Evolutionary conservation across 2,329 filamentous ascomycete genomes (phyloP), one percentile per base, ranked within the genome.

Genomic region (Aureobasidium sp.): DNA sequence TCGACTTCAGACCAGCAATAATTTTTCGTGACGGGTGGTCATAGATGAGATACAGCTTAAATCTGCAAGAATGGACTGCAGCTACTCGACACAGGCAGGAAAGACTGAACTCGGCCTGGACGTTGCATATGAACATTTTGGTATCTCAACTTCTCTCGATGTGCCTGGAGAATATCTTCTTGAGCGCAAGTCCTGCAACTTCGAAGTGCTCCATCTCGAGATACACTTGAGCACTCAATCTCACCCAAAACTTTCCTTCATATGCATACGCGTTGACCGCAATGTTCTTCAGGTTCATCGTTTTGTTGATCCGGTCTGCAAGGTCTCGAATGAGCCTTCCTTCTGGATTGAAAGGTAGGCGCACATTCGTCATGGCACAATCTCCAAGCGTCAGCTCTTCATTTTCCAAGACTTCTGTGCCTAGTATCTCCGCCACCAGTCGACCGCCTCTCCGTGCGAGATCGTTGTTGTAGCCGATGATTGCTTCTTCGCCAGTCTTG

Each of bases 151-250:
- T 21, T 1, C 21, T 21, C 21, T 21, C 21, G 1, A 1, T 1
- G 21, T 21, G 21, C 1, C 1, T 21, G 21, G 21, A 21, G 21
- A 21, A 21, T 1, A 21, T 21, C 21, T 21, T 21, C 1, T 1
- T 21, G 21, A 21, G 21, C 21, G 1, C 21, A 21, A 21, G 21
- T 21, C 80, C 89, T 4, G 82, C 81, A 82, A 83, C 89, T 70
- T 87, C 83, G 69, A 94, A 96, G 73, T 97, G 91, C 14, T 79
- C 79, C 65, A 87, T 71, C 29, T 90, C 90, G n/a, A 97, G 75
- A 71, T 94, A 97, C 0, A 94, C 82, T 78, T 96, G 91, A 16
- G 84, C 90, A 70, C 88, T 91, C 53, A 96, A 69, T 54, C 93
- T 78, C 0, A 81, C 78, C 88, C 88, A 96, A 71, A 86, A 82